Conservation (phyloP, 306 rosid genomes). For the Vachellia pachyceras region DNA sequence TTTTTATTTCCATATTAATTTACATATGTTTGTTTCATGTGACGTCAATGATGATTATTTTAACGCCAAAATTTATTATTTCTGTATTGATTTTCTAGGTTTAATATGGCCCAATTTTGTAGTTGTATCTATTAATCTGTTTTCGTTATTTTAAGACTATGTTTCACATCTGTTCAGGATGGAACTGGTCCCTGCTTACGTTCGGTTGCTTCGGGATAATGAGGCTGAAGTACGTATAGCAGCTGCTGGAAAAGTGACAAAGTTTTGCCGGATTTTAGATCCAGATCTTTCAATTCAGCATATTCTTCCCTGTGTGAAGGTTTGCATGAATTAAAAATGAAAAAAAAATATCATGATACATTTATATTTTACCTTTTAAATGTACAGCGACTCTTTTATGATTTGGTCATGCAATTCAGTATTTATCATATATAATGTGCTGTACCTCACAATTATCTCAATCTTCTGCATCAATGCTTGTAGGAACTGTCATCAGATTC, state of each 20-base stretch:
- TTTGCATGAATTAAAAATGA: constrained; percentile 29
- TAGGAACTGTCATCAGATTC: constrained; percentile 89
- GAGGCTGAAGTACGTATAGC: constrained; percentile 96
- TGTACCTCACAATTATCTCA: constrained; percentile 1
- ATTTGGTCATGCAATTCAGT: background rate
- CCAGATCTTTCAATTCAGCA: constrained; percentile 82
- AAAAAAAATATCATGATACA: background rate
- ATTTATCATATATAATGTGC: background rate
- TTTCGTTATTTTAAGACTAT: constrained; percentile 17
- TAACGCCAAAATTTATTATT: background rate
- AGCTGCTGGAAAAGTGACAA: constrained; percentile 89
- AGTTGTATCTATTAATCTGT: background rate
- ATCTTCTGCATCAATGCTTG: constrained; percentile 21
- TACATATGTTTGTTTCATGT: constrained; percentile 2
- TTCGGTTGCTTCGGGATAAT: constrained; percentile 85
- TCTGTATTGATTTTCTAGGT: background rate
- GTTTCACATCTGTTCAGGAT: constrained; percentile 43
- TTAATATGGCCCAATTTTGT: background rate
- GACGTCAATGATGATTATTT: background rate
- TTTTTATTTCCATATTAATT: background rate
- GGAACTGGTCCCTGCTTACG: constrained; percentile 90
- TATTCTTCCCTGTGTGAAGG: constrained; percentile 92
- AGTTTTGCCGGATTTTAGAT: constrained; percentile 77
- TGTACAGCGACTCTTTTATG: background rate
- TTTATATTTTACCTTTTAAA: background rate